Evolutionary conservation across 192 early-diverging fungal species (phyloP), one percentile per base, ranked within the genome.

Genomic region (Gaertneriomyces sp.): DNA sequence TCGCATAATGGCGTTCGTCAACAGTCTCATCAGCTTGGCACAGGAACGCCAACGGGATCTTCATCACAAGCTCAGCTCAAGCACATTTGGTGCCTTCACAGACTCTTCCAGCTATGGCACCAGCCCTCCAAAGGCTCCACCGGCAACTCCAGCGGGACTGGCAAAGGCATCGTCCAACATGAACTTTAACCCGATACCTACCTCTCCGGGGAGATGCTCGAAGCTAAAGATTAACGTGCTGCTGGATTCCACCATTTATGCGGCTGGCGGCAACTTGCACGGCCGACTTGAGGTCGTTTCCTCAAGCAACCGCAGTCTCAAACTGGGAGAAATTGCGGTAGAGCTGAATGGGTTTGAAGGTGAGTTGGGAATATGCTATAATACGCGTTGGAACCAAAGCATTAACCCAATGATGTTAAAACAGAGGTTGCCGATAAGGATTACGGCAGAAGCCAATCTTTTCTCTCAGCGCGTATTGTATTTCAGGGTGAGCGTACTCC

Each of bases 331-430:
- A 64, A 87, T 87, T 9, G 74, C 84, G 0, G 79, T 82, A 17
- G 80, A 87, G 61, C 53, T 87, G 51, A 79, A 76, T 16, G 85
- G 84, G 16, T 81, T 74, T 58, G 85, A 87, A 78, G 83, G 85
- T 85, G 73, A 51, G 49, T 41, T 51, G 20, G 49, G 49, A 51
- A 51, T n/a, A 51, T 51, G 49, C 17, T 52, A 51, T n/a, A 16
- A 16, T 0, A 41, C 10, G 9, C 7, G 25, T 33, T 33, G 25
- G 25, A 33, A 33, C 25, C 25, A 0, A 33, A 33, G 25, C 25
- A 59, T 11, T 41, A 8, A 41, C n/a, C 25, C 6, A 49, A 41
- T 61, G 62, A 52, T 39, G 40, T 63, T 41, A 40, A 50, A 41
- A 7, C 53, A 76, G 72, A 73, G 64, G 60, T 71, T 40, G 39